These are phyloP conservation scores for Sporothrix pseudoabietina DNA, from an alignment of 2,329 filamentous ascomycete genomes.

Conservation along the genomic window DNA sequence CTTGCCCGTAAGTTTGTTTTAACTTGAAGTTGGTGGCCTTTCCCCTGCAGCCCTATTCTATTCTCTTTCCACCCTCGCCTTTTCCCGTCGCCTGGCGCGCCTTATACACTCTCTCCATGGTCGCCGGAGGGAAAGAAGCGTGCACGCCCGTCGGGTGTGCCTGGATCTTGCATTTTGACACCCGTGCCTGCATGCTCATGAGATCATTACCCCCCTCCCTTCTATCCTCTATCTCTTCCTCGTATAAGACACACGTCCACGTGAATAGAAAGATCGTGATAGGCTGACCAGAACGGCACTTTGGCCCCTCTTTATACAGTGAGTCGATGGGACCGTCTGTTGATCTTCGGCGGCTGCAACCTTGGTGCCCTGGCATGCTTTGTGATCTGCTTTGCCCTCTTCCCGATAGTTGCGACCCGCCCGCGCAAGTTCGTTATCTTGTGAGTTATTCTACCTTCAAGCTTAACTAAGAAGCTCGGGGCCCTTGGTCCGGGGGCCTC, in stretches of 20 bases:
- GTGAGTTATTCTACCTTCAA: slow-evolving; percentile 63
- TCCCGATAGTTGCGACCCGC: slow-evolving; percentile 76
- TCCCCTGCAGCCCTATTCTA: slow-evolving; percentile 29
- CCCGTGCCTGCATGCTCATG: slow-evolving; percentile 47
- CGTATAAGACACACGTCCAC: neutral
- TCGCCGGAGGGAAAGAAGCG: neutral
- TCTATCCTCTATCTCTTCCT: neutral
- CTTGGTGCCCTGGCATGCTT: slow-evolving; percentile 88
- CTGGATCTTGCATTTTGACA: slow-evolving; percentile 46
- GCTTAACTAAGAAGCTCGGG: neutral
- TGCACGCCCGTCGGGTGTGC: slow-evolving; percentile 47
- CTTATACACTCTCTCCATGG: neutral
- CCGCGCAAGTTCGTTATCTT: slow-evolving; percentile 95
- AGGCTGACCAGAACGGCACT: slow-evolving; percentile 34
- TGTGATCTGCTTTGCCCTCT: slow-evolving; percentile 86
- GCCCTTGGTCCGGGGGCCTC: slow-evolving; percentile 4
- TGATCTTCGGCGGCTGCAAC: slow-evolving; percentile 91
- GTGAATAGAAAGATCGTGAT: slow-evolving; percentile 13
- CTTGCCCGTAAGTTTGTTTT: slow-evolving; percentile 77
- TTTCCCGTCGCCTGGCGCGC: slow-evolving; percentile 24
- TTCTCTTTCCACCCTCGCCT: slow-evolving; percentile 36
- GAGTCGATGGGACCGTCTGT: slow-evolving; percentile 92
- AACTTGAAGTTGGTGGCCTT: neutral
- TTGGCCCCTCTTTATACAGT: slow-evolving; percentile 56
- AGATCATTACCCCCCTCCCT: slow-evolving; percentile 30